Percentiles rank a stretch among this genome's conserved stretches.
Evolutionary conservation across 495 filamentous ascomycete species (phyloP).

Genomic region (Neurospora africana): DNA sequence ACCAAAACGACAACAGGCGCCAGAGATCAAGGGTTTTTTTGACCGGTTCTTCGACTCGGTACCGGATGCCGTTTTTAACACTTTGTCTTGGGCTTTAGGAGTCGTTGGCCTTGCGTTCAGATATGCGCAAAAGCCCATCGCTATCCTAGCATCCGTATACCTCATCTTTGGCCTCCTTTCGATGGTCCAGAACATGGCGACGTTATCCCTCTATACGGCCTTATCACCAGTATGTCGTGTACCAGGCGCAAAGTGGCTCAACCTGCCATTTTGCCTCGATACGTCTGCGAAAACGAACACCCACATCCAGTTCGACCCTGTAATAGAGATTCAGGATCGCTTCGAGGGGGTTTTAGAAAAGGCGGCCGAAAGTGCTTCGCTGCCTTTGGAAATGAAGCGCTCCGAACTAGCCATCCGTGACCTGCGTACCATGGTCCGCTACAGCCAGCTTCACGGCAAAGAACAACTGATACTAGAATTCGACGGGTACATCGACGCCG

Average conservation of each 20-base stretch:
- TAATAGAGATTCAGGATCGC: conserved; percentile 53
- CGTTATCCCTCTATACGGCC: conserved; percentile 34
- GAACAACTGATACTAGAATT: conserved; percentile 59
- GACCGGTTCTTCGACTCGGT: conserved; percentile 13
- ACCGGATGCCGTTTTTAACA: conserved; percentile 20
- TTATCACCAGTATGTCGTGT: conserved; percentile 56
- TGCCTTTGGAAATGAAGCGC: conserved; percentile 60
- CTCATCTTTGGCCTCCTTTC: conserved; percentile 37
- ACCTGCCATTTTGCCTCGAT: conserved; percentile 49
- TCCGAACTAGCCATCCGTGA: conserved; percentile 64
- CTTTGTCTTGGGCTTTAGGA: conserved; percentile 34
- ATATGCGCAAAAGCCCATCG: conserved; percentile 43
- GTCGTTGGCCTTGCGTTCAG: conserved; percentile 40
- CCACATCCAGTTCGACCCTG: conserved; percentile 49
- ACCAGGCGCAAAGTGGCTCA: conserved; percentile 46
- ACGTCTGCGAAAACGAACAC: conserved; percentile 6
- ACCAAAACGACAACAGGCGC: background rate
- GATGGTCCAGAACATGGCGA: conserved; percentile 41
- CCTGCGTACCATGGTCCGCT: conserved; percentile 51
- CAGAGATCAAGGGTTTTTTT: background rate
- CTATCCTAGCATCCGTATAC: conserved; percentile 43
- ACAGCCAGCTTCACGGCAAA: conserved; percentile 33
- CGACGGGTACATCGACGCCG: conserved; percentile 52
- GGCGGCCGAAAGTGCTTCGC: conserved; percentile 42
- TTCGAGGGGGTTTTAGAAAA: conserved; percentile 59